Evolutionary conservation across 495 filamentous ascomycete species (phyloP).

Genomic region (Aspergillus haitiensis): DNA sequence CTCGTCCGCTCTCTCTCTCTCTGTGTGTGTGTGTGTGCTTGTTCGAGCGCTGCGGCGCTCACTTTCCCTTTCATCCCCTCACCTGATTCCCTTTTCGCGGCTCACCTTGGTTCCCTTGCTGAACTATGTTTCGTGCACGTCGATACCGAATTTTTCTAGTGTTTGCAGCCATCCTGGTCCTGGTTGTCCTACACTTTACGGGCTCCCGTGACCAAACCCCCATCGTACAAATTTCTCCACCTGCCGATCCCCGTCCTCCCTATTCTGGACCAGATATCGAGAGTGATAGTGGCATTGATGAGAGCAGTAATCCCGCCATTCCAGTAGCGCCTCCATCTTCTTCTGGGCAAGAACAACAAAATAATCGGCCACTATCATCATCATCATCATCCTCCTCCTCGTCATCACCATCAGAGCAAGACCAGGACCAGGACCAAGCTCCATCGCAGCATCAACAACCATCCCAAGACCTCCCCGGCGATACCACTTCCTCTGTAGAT

Average conservation of each 20-base stretch:
- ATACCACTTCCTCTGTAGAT: slow-evolving; percentile 4
- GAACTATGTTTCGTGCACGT: slow-evolving; percentile 69
- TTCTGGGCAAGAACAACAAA: no score
- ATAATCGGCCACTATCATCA: slow-evolving; percentile 1
- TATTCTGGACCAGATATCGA: slow-evolving; percentile 7
- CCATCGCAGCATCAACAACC: slow-evolving; percentile 1
- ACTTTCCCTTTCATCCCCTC: background rate
- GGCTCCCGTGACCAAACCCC: slow-evolving; percentile 35
- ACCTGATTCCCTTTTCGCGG: background rate
- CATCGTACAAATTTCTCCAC: slow-evolving; percentile 17
- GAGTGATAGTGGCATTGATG: background rate
- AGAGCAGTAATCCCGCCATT: slow-evolving; percentile 7
- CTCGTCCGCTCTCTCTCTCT: no score
- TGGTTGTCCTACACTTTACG: slow-evolving; percentile 65
- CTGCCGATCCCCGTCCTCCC: slow-evolving; percentile 17
- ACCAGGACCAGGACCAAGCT: background rate
- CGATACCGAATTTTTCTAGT: slow-evolving; percentile 74
- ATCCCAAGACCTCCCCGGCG: slow-evolving; percentile 5
- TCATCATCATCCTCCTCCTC: no score
- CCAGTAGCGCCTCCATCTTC: background rate
- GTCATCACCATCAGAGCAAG: no score
- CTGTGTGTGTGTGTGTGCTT: no score
- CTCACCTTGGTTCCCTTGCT: background rate
- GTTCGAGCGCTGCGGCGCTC: background rate
- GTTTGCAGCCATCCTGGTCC: slow-evolving; percentile 63